These are phyloP conservation scores for Vicia sativa DNA, from an alignment of 306 rosid species.

Conservation along the genomic window DNA sequence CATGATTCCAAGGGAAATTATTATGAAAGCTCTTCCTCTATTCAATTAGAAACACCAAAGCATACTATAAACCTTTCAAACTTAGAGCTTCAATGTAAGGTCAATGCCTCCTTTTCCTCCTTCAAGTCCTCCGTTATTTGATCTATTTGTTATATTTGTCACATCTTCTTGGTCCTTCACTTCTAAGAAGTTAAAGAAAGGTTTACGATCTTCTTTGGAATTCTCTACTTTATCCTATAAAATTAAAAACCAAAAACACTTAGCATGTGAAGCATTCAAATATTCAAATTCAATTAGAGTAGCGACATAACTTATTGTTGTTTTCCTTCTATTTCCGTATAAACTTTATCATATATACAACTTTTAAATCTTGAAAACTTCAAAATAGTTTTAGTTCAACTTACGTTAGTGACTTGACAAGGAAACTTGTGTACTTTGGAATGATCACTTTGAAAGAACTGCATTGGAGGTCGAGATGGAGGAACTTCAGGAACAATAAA, in stretches of 20 bases:
- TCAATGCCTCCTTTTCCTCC: slow-evolving; percentile 45
- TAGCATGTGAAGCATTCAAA: too few relatives aligned
- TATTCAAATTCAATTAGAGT: too few relatives aligned
- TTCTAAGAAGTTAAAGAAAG: slow-evolving; percentile 49
- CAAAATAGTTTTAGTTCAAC: slow-evolving; percentile 17
- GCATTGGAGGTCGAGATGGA: slow-evolving; percentile 44
- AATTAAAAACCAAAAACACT: not conserved
- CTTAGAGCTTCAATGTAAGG: slow-evolving; percentile 59
- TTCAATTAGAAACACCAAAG: not conserved
- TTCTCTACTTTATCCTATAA: slow-evolving; percentile 42
- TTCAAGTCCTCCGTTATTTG: slow-evolving; percentile 37
- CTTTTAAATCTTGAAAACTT: not conserved
- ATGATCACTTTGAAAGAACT: slow-evolving; percentile 31
- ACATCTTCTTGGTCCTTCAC: slow-evolving; percentile 32
- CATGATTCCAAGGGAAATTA: too few relatives aligned
- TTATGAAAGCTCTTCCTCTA: too few relatives aligned
- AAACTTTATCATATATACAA: too few relatives aligned
- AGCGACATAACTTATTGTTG: too few relatives aligned
- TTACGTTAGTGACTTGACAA: slow-evolving; percentile 39
- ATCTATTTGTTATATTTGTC: slow-evolving; percentile 21
- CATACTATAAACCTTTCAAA: not conserved
- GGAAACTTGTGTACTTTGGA: slow-evolving; percentile 38
- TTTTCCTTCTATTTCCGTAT: too few relatives aligned
- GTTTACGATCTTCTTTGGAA: slow-evolving; percentile 23
- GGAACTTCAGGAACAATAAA: slow-evolving; percentile 38